Base-by-base conservation (phyloP, 192 early-diverging fungal genomes). In the Coemansia aciculifera region DNA sequence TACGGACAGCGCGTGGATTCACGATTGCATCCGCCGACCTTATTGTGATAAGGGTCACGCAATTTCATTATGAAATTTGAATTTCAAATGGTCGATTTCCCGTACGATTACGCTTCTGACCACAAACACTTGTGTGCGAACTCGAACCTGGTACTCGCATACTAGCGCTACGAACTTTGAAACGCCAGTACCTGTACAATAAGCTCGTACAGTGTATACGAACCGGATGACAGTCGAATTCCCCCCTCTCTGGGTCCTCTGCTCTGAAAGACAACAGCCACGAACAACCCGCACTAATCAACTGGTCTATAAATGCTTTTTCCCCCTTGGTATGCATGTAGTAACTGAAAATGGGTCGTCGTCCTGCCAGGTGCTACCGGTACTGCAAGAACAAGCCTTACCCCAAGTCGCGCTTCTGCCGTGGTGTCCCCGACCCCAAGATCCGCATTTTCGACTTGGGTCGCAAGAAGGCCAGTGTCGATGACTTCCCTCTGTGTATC, bases 381-480 rank as follows among this genome's bases (percentile, higher is more conserved):
- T 98, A 98, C 89, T 95, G 94, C 86, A 98, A 97, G 89, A 97
- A 97, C 94, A 99, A 98, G 91, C 96, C 94, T 73, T 98, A 98
- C 86, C 97, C 97, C 72, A 99, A 97, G 89, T 96, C 92, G 67
- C 91, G 93, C 65, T 98, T 93, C 92, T 94, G 89, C 87, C 96
- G 94, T 91, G 97, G 95, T 95, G 96, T 99, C 74, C 97, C 96
- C 49, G 97, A 99, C 88, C 87, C 95, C 68, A 98, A 98, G 91
- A 93, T 98, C 76, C 86, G 95, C 72, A 96, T 98, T 84, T 98
- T 90, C 85, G 96, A 98, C 78, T 80, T 98, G 42, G 97, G 97
- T 67, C 90, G 94, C 59, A 99, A 99, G 90, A 97, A 96, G 89
- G 97, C 97, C 49, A 78, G 72, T 61, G 97, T 99, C 44, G 96